Evolutionary conservation across 139 green algal species (phyloP), one percentile per base, ranked within the genome.

Genomic region (Chlamydomonas urium): DNA sequence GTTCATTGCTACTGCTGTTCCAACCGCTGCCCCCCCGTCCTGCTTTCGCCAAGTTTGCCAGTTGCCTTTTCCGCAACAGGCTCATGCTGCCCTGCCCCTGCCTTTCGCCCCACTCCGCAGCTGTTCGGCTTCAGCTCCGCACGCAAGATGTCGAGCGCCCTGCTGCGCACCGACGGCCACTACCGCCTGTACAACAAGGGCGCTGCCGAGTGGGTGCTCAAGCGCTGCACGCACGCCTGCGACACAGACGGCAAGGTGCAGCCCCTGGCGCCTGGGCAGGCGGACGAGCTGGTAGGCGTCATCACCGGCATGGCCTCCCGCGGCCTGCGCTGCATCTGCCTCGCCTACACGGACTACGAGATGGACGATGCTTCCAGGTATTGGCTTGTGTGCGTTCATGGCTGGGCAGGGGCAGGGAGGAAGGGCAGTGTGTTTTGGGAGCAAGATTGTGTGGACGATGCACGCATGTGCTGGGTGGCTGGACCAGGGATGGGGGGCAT

Each of bases 181-280:
- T 75, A 89, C 38, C 85, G 90, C 19, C 83, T 97, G 36, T 96
- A 96, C 86, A 95, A 92, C 83, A 98, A 99, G 87, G 86, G 95
- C 50, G 95, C 95, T 1, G 87, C 92, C 2, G 95, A 99, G 80
- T 95, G 94, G 74, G 88, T 99, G 75, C 80, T 99, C 59, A 76
- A 81, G 32, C 75, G 83, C 58, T 45, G 31, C 33, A 68, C 31
- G 33, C 33, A 47, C 23, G 32, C 38, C 6, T 29, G 19, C 60
- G 38, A 42, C 33, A 38, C 31, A 8, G 60, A 42, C 33, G 60
- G 60, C 19, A 29, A 29, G 17, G 17, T 68, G 60, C 17, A 48
- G 10, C 4, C 60, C 8, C 37, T 68, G 60, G 33, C 24, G 6
- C 5, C 14, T 26, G 32, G 4, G 6, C 14, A 28, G 14, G 38